Percentiles rank a stretch among this genome's conserved stretches.
These are phyloP conservation scores for Abrus precatorius DNA, from an alignment of 306 rosid species.

Conservation along the genomic window DNA sequence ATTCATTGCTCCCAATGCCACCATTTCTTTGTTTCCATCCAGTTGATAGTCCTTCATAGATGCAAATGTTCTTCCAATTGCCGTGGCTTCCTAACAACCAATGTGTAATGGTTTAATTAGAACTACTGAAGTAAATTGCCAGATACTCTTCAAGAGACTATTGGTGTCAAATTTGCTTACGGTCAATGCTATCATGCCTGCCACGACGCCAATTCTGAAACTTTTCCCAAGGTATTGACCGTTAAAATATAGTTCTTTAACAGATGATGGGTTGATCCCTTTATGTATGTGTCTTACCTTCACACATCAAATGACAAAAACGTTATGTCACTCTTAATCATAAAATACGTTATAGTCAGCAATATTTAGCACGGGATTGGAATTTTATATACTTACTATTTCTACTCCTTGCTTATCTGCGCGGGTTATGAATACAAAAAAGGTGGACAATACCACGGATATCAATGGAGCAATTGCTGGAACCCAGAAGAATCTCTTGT, in stretches of 20 bases:
- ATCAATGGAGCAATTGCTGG: conserved; percentile 94
- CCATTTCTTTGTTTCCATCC: conserved; percentile 98
- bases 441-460: conserved; percentile 86
- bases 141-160: conserved; percentile 43
- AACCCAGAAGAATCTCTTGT: conserved; percentile 83
- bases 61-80: conserved; percentile 99
- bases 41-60: conserved; percentile 93
- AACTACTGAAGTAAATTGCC: conserved; percentile 39
- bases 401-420: conserved; percentile 89
- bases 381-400: conserved; percentile 66
- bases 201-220: conserved; percentile 79
- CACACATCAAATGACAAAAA: conserved; percentile 45
- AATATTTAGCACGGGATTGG: conserved; percentile 27
- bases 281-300: conserved; percentile 81
- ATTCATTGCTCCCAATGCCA: conserved; percentile 94
- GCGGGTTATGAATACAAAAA: conserved; percentile 84
- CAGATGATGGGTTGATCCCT: conserved; percentile 92
- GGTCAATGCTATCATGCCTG: conserved; percentile 91
- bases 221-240: conserved; percentile 81
- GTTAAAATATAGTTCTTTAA: conserved; percentile 66
- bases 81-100: conserved; percentile 82
- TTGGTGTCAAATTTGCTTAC: conserved; percentile 60
- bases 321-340: conserved; percentile 21
- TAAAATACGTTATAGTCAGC: conserved; percentile 17
- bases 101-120: conserved; percentile 8